These are phyloP conservation scores for Penicillium hordei DNA, from an alignment of 2,329 filamentous ascomycete species.

Conservation along the genomic window DNA sequence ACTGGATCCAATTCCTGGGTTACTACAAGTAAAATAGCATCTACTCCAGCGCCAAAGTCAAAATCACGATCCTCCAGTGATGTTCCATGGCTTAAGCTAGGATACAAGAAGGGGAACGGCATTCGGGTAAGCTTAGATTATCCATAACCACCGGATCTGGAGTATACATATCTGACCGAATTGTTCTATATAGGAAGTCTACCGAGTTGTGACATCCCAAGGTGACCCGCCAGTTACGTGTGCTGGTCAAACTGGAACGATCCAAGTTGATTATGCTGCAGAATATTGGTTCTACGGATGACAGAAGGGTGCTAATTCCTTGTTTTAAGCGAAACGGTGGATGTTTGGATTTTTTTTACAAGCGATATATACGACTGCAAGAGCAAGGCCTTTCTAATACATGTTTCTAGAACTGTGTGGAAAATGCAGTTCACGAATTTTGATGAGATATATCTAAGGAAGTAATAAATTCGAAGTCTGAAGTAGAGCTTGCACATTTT, in stretches of 20 bases:
- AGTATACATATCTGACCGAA: constrained; percentile 2
- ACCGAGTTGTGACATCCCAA: constrained; percentile 41
- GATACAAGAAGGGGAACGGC: constrained; percentile 26
- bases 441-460: not conserved
- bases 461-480: not conserved
- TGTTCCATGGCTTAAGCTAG: constrained; percentile 39
- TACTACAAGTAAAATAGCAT: constrained; percentile 28
- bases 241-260: constrained; percentile 28
- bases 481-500: not conserved
- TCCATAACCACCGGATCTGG: not conserved
- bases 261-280: constrained; percentile 42
- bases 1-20: constrained; percentile 29
- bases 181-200: constrained; percentile 37
- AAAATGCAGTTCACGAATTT: not conserved
- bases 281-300: constrained; percentile 47
- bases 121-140: constrained; percentile 30
- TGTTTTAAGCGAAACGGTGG: not conserved
- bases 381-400: not conserved
- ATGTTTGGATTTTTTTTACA: not conserved
- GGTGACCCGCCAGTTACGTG: constrained; percentile 39
- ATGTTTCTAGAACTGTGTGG: not conserved
- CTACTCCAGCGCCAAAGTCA: constrained; percentile 24
- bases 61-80: constrained; percentile 17
- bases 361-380: not conserved
- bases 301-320: not conserved